These are phyloP conservation scores for Cladosporium sp. DNA, from an alignment of 2,329 filamentous ascomycete species.

Conservation along the genomic window DNA sequence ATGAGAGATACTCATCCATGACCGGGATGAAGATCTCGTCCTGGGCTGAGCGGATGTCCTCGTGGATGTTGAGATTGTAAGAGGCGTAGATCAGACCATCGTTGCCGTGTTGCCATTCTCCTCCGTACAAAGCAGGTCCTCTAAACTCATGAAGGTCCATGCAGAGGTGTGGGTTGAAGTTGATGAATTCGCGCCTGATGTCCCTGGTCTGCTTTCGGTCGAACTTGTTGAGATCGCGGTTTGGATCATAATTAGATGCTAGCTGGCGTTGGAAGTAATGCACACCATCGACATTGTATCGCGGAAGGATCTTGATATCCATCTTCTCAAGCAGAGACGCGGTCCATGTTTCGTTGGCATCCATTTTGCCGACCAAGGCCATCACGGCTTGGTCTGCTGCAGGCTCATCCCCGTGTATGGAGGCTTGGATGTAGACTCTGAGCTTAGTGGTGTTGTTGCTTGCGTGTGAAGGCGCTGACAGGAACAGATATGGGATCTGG, in stretches of 20 bases:
- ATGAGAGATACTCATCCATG: slow-evolving; percentile 30
- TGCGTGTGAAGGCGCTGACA: not conserved
- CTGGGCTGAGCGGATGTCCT: slow-evolving; percentile 34
- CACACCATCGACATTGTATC: slow-evolving; percentile 26
- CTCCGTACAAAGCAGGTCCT: slow-evolving; percentile 29
- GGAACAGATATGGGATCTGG: slow-evolving; percentile 22
- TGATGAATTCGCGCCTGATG: slow-evolving; percentile 34
- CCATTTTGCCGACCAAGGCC: slow-evolving; percentile 40
- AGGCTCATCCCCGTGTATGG: slow-evolving; percentile 42
- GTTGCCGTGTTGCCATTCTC: slow-evolving; percentile 34
- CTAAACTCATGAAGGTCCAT: slow-evolving; percentile 39
- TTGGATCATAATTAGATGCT: slow-evolving; percentile 26
- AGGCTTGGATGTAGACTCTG: slow-evolving; percentile 40
- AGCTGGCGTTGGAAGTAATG: slow-evolving; percentile 29
- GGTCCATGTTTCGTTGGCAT: slow-evolving; percentile 22
- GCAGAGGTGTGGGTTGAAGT: slow-evolving; percentile 35
- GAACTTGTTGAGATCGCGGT: slow-evolving; percentile 33
- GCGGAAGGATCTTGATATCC: slow-evolving; percentile 29
- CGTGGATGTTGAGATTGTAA: slow-evolving; percentile 28
- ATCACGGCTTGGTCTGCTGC: slow-evolving; percentile 40
- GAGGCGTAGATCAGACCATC: slow-evolving; percentile 35
- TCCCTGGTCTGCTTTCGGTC: slow-evolving; percentile 32
- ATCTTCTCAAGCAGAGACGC: slow-evolving; percentile 22
- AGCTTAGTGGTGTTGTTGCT: slow-evolving; percentile 30
- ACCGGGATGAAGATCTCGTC: slow-evolving; percentile 33